Conservation (phyloP, 345 rosid genomes). For the Ceriops tagal region DNA sequence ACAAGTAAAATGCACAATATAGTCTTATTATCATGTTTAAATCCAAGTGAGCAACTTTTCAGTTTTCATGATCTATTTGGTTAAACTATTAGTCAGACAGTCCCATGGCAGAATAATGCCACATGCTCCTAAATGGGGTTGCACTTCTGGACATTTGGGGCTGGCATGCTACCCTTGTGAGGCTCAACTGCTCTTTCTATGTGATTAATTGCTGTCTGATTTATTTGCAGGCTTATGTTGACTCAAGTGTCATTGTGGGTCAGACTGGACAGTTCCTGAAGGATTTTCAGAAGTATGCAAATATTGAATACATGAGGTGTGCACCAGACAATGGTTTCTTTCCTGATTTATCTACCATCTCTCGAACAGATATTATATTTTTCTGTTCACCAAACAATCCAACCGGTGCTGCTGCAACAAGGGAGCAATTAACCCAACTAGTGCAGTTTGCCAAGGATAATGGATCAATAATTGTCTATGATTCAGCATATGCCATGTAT, state of each 20-base stretch:
- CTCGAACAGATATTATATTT: conserved; percentile 77
- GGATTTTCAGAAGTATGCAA: conserved; percentile 58
- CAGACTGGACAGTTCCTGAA: conserved; percentile 74
- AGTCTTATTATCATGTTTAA: too few relatives aligned
- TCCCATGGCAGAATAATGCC: too few relatives aligned
- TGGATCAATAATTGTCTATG: conserved; percentile 87
- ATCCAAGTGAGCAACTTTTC: too few relatives aligned
- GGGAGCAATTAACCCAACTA: conserved; percentile 68
- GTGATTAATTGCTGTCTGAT: neutral
- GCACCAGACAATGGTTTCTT: conserved; percentile 94
- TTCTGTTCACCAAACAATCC: conserved; percentile 99
- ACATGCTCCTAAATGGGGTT: neutral
- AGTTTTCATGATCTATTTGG: neutral
- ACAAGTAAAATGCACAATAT: too few relatives aligned
- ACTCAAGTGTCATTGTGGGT: conserved; percentile 94
- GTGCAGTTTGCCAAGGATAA: conserved; percentile 86
- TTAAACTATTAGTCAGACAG: neutral
- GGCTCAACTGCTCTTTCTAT: neutral
- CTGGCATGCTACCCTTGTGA: neutral
- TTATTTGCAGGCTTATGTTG: conserved; percentile 79
- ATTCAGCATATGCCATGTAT: conserved; percentile 90
- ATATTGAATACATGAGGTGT: conserved; percentile 91
- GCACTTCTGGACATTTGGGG: neutral
- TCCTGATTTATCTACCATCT: conserved; percentile 73
- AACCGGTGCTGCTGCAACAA: conserved; percentile 88